These are phyloP conservation scores for Sphaerobolus stellatus DNA, from an alignment of 1,284 basidiomycete genomes.

Conservation along the genomic window DNA sequence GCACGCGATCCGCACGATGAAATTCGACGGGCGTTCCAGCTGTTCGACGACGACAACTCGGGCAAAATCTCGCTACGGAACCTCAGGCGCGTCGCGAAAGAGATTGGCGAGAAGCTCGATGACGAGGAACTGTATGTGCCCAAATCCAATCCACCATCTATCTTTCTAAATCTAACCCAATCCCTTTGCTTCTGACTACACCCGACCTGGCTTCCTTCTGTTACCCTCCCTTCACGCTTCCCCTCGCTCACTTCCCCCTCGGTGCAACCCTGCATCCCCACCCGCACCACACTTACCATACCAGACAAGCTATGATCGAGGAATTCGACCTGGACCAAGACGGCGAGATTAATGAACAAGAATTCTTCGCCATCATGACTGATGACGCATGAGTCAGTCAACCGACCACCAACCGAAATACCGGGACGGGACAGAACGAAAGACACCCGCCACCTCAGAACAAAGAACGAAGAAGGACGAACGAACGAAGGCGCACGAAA, in stretches of 20 bases:
- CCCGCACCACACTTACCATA: conserved; percentile 13
- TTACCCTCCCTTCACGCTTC: background rate
- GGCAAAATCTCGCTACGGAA: conserved; percentile 94
- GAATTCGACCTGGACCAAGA: conserved; percentile 99
- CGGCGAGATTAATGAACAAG: conserved; percentile 93
- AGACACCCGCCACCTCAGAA: too few species aligned
- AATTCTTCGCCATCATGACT: conserved; percentile 96
- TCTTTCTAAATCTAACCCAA: conserved; percentile 2
- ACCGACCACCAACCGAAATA: too few species aligned
- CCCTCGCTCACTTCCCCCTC: too few species aligned
- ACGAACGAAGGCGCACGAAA: too few species aligned
- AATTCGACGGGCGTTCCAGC: conserved; percentile 90
- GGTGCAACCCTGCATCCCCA: too few species aligned
- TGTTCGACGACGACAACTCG: conserved; percentile 96
- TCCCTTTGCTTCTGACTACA: background rate
- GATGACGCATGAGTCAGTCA: conserved; percentile 81
- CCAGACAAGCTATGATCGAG: conserved; percentile 99
- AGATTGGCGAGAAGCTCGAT: conserved; percentile 93
- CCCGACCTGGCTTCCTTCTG: background rate
- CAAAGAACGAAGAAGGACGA: too few species aligned
- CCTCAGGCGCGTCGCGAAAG: conserved; percentile 91
- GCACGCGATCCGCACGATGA: conserved; percentile 96
- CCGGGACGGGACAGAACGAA: too few species aligned
- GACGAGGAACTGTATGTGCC: conserved; percentile 91
- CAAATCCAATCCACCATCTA: conserved; percentile 23